phyloP scores from a whole-genome alignment of 2,329 filamentous ascomycete species.

The Pseudocercospora vitis region DNA sequence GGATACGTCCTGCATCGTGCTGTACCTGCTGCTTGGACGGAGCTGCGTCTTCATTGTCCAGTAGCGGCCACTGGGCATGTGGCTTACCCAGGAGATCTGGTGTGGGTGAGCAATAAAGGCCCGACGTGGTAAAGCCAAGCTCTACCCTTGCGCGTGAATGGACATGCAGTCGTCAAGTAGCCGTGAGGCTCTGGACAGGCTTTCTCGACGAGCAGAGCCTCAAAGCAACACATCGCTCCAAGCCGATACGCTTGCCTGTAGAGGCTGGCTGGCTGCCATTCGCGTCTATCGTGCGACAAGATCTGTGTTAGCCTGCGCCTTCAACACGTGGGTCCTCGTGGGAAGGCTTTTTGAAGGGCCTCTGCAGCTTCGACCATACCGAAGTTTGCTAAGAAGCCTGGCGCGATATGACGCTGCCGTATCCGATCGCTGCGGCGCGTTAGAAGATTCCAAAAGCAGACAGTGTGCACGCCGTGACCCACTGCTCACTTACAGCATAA shows the following conservation, averaged over 20 bases:
- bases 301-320: not conserved
- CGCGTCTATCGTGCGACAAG: not conserved
- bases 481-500: too few species aligned
- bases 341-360: not conserved
- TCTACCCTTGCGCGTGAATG: not conserved
- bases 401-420: too few species aligned
- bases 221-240: not conserved
- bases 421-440: too few species aligned
- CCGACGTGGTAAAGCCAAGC: not conserved
- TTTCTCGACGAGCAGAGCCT: not conserved
- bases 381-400: too few species aligned
- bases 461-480: too few species aligned
- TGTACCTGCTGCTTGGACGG: not conserved
- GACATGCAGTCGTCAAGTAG: not conserved
- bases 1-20: too few species aligned
- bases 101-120: not conserved
- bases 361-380: too few species aligned
- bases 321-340: not conserved
- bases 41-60: not conserved
- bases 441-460: too few species aligned
- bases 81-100: not conserved
- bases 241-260: not conserved
- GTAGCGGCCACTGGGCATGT: not conserved
- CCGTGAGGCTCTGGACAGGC: not conserved
- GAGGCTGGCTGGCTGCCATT: not conserved